phyloP scores from a whole-genome alignment of 345 rosid species.

The Pelargonium nanum region DNA sequence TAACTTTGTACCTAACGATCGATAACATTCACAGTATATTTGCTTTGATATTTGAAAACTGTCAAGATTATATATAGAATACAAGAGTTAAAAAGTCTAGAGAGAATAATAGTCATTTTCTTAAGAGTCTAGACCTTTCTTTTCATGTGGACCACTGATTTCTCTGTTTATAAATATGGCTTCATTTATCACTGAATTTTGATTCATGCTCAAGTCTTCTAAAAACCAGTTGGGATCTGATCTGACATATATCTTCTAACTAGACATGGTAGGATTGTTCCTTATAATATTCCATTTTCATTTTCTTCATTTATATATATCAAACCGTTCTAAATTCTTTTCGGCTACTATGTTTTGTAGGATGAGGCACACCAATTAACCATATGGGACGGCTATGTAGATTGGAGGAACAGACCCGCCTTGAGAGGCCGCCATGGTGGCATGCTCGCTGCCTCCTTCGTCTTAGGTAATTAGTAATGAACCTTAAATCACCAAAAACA shows the following conservation, averaged over 20 bases:
- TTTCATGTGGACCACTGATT: constrained; percentile 31
- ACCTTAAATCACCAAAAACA: background rate
- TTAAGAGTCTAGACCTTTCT: constrained; percentile 43
- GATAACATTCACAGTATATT: no score
- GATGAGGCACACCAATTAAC: constrained; percentile 31
- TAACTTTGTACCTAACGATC: background rate
- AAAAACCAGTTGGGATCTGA: constrained; percentile 4
- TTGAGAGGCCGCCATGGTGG: constrained; percentile 60
- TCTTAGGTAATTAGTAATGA: constrained; percentile 54
- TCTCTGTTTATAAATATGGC: constrained; percentile 21
- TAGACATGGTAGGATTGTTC: background rate
- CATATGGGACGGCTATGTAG: constrained; percentile 49
- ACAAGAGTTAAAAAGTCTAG: background rate
- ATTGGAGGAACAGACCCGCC: constrained; percentile 66
- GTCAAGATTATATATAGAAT: constrained; percentile 8
- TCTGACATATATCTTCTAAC: background rate
- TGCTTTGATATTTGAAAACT: no score
- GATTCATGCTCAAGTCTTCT: constrained; percentile 4
- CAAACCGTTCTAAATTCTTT: constrained; percentile 4
- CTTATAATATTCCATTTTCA: background rate
- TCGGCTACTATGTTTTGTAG: constrained; percentile 20
- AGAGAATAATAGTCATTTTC: constrained; percentile 25
- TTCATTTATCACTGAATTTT: constrained; percentile 5
- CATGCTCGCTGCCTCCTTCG: constrained; percentile 68
- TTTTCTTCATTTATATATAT: background rate